Evolutionary conservation across 306 rosid genomes (phyloP).

Genomic region (Casuarina glauca): DNA sequence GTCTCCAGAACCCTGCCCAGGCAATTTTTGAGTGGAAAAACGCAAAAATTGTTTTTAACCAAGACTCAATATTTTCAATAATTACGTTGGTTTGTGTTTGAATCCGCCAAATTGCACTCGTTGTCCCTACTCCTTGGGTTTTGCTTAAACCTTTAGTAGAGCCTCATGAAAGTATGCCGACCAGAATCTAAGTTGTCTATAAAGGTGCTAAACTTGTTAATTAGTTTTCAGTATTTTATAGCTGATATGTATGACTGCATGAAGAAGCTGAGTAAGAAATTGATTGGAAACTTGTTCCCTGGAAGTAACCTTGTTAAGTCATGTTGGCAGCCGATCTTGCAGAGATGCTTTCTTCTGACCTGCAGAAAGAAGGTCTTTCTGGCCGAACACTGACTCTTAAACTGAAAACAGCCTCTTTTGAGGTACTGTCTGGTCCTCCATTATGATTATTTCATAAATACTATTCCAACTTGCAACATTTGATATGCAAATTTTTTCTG

Average conservation of each 20-base stretch:
- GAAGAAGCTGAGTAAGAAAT: constrained; percentile 1
- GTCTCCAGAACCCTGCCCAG: not conserved
- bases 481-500: not conserved
- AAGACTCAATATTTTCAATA: not conserved
- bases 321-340: constrained; percentile 80
- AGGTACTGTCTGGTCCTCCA: constrained; percentile 48
- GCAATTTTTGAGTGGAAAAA: not conserved
- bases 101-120: not conserved
- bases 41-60: not conserved
- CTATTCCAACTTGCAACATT: not conserved
- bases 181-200: not conserved
- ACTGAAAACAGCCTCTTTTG: constrained; percentile 87
- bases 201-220: not conserved
- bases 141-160: not conserved
- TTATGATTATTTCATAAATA: not conserved
- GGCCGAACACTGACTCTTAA: constrained; percentile 91
- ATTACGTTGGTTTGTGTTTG: not conserved
- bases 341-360: constrained; percentile 78
- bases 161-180: not conserved
- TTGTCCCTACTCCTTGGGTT: not conserved
- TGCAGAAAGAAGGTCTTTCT: constrained; percentile 79
- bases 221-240: constrained; percentile 14
- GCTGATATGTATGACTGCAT: constrained; percentile 16
- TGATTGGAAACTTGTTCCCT: constrained; percentile 6
- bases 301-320: constrained; percentile 25